Evolutionary conservation across 2,329 filamentous ascomycete species (phyloP), one percentile per base, ranked within the genome.

Genomic region (Claviceps purpurea): DNA sequence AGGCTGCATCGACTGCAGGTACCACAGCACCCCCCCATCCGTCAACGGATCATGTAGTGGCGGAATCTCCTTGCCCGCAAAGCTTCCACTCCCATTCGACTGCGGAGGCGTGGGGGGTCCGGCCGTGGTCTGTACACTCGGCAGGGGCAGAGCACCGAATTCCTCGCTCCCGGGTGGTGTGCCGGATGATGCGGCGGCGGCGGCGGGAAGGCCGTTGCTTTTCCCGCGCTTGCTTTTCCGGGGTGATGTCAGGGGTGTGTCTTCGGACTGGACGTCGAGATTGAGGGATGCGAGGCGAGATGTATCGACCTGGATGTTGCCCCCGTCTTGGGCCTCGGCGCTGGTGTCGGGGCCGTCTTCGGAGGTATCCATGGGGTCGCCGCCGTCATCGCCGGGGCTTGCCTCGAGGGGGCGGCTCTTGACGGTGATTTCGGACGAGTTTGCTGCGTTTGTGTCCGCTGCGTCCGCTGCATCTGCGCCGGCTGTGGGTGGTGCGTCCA

Each of bases 1-100:
- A 1, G 87, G 85, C 50, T 93, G 81, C 63, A 94, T 94, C 8
- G 80, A 77, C 61, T 87, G 79, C 54, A 95, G 78, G 66, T 95
- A 95, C 89, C 89, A 96, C 7, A 88, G 81, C 13, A 95, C 74
- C 38, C 91, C 91, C 53, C 91, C 91, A 48, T 84, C 76, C 2
- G 77, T 77, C 45, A 89, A 71, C 13, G 77, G 71, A 39, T 81
- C 78, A 4, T 62, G 56, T 3, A 30, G 8, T 30, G 26, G 26
- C 8, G 26, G 26, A 2, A 73, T 65, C 45, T 77, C 75, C 52
- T 70, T 68, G 42, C 69, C 26, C 26, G 26, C 70, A 14, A 78
- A 68, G 56, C 77, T 80, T 45, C 77, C 77, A 56, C 77, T 80
- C 44, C 77, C 77, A 56, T 79, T 82, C 1, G 79, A 86, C 50